A percentile compares a stretch with the other conserved stretches of the same genome.
These are phyloP conservation scores for Catharanthus roseus DNA, from an alignment of 257 asterid species.

Conservation along the genomic window DNA sequence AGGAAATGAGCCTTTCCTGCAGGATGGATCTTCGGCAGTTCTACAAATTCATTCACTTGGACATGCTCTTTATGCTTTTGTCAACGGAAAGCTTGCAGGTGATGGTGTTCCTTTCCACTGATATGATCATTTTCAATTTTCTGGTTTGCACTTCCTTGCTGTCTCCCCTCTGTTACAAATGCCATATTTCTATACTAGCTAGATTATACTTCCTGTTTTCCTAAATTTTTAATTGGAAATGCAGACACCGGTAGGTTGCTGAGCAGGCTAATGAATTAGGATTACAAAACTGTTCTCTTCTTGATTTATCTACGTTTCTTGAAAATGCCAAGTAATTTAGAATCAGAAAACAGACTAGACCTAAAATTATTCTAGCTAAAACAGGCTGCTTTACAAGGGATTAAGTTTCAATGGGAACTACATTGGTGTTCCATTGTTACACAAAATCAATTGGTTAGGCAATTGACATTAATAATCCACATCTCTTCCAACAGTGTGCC, in stretches of 20 bases:
- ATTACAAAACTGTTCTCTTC: not conserved
- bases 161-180: not conserved
- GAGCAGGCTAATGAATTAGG: not conserved
- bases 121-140: not conserved
- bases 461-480: not conserved
- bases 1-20: slow-evolving; percentile 49
- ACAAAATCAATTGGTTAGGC: not conserved
- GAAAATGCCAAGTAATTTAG: not conserved
- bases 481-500: not conserved
- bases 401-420: not conserved
- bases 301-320: not conserved
- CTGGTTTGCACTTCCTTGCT: not conserved
- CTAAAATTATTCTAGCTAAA: not conserved
- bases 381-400: not conserved
- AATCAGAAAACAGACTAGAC: not conserved
- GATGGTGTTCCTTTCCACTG: not conserved
- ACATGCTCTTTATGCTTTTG: slow-evolving; percentile 57
- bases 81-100: slow-evolving; percentile 83
- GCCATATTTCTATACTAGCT: not conserved
- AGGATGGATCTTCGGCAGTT: slow-evolving; percentile 53
- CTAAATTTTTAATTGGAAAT: not conserved
- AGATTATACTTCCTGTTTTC: not conserved
- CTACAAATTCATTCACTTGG: slow-evolving; percentile 77
- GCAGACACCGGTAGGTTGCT: not conserved
- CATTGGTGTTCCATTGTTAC: not conserved